Evolutionary conservation across 352 stramenopile genomes (phyloP), one percentile per base, ranked within the genome.

Genomic region (Nothophytophthora sp.): DNA sequence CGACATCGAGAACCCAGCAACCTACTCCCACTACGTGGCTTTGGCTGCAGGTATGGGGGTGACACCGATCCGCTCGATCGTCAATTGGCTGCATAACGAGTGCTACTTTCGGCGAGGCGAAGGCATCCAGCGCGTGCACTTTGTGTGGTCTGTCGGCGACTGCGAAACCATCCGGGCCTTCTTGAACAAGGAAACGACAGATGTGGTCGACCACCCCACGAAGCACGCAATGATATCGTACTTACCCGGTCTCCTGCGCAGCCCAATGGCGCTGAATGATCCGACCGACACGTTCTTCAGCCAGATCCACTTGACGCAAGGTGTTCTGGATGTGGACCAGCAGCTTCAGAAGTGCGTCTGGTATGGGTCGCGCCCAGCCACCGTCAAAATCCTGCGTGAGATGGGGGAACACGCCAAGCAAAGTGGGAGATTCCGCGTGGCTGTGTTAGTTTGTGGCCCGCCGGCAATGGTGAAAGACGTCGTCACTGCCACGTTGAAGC

Each of bases 11-110:
- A 36, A 48, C 44, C 23, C 42, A 12, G 24, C 20, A 1, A 48
- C 32, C 8, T 80, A 80, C 50, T 74, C 68, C 7, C 63, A 78
- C 64, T 33, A 73, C 4, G 54, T 63, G 13, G 49, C 78, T 15
- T 28, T 78, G 13, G 49, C 50, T 16, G 68, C 60, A 8, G 68
- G 68, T 23, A 65, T 78, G n/a, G 68, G 68, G 11, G 28, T 74
- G 20, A 74, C 63, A 2, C 63, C 68, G 0, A 73, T 78, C 51
- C 34, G 63, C 5, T 63, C 52, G 10, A 23, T 73, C 5, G 50
- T 58, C 7, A 77, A 71, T 29, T 47, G 56, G 12, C 22, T 69
- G 3, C 19, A 60, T 42, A 42, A 57, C 30, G 33, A 55, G 18
- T 4, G 37, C 8, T 13, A 36, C 12, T 1, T 23, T 5, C n/a